A percentile compares a stretch with the other conserved stretches of the same genome.
These are phyloP conservation scores for Calonectria honghensis DNA, from an alignment of 2,329 filamentous ascomycete species.

Conservation along the genomic window DNA sequence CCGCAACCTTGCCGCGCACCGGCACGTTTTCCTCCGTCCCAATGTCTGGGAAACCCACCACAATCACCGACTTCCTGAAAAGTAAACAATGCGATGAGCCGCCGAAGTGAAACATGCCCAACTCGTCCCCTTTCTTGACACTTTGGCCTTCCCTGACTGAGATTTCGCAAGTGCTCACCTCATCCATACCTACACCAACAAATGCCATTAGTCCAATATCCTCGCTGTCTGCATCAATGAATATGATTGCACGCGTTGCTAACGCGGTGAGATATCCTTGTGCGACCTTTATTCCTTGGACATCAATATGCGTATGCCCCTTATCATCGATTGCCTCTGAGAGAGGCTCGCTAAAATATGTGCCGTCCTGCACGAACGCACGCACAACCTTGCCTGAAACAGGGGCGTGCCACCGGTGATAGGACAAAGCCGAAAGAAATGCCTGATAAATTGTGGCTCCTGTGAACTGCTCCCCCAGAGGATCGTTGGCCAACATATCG, in stretches of 20 bases:
- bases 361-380: slow-evolving; percentile 76
- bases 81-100: slow-evolving; percentile 82
- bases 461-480: slow-evolving; percentile 71
- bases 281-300: slow-evolving; percentile 66
- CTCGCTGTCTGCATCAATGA: slow-evolving; percentile 81
- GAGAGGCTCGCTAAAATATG: slow-evolving; percentile 80
- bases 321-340: slow-evolving; percentile 56
- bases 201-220: slow-evolving; percentile 82
- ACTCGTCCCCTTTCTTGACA: slow-evolving; percentile 81
- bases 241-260: slow-evolving; percentile 81
- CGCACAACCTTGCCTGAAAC: slow-evolving; percentile 76
- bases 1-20: slow-evolving; percentile 61
- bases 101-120: slow-evolving; percentile 88
- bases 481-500: slow-evolving; percentile 78
- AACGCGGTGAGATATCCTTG: slow-evolving; percentile 81
- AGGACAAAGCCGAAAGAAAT: slow-evolving; percentile 79
- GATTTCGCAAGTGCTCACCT: slow-evolving; percentile 84
- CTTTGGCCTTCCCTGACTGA: slow-evolving; percentile 79
- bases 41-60: slow-evolving; percentile 63
- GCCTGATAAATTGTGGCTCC: slow-evolving; percentile 83
- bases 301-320: slow-evolving; percentile 54
- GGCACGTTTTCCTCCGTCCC: slow-evolving; percentile 63
- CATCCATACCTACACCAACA: slow-evolving; percentile 84
- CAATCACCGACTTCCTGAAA: slow-evolving; percentile 74
- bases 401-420: slow-evolving; percentile 84